Evolutionary conservation across 768 basidiomycete species (phyloP).

Genomic region (Collybia sordida): DNA sequence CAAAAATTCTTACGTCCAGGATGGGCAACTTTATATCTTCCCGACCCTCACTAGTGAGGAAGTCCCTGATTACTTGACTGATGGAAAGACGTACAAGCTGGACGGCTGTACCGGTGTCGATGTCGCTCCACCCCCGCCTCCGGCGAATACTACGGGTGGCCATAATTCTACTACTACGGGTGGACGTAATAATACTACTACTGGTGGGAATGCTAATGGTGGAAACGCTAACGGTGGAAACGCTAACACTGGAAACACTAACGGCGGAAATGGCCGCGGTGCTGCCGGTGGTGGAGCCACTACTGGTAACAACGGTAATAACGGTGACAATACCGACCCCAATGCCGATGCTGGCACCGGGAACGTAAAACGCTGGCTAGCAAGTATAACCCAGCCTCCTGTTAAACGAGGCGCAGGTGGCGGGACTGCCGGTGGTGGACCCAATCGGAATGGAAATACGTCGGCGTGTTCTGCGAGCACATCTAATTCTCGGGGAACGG

Average conservation of each 20-base stretch:
- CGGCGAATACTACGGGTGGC: conserved; percentile 24
- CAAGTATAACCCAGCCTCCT: not conserved
- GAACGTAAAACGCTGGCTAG: not conserved
- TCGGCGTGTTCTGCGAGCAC: conserved; percentile 40
- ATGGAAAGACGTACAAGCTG: conserved; percentile 67
- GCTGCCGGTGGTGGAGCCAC: not conserved
- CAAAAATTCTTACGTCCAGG: conserved; percentile 65
- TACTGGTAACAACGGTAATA: not conserved
- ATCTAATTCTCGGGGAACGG: conserved; percentile 27
- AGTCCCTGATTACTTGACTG: conserved; percentile 42
- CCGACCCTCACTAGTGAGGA: conserved; percentile 76
- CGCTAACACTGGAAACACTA: conserved; percentile 11
- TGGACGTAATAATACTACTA: not conserved
- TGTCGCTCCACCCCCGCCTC: conserved; percentile 10
- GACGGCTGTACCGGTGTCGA: conserved; percentile 55
- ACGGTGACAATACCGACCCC: not conserved
- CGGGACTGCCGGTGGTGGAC: no score
- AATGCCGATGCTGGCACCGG: not conserved
- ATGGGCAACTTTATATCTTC: conserved; percentile 74
- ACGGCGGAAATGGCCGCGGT: not conserved
- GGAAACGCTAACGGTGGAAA: not conserved
- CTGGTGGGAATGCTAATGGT: not conserved
- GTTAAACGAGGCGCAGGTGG: not conserved
- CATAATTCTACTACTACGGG: not conserved
- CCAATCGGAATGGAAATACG: conserved; percentile 23